These are phyloP conservation scores for Capsicum rhomboideum DNA, from an alignment of 257 asterid species.

Conservation along the genomic window DNA sequence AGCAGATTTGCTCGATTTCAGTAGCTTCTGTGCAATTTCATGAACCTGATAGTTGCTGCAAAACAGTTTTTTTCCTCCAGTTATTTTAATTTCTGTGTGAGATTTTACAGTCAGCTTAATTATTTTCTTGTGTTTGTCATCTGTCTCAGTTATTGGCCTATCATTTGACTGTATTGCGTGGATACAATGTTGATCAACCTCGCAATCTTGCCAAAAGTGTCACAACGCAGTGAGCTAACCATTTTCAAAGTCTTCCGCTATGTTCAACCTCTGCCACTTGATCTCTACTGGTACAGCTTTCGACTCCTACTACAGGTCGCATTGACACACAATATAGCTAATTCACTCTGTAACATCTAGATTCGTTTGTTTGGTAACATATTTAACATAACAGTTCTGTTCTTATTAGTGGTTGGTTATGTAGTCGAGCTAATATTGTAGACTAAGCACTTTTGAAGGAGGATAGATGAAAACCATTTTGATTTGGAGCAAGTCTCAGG, in stretches of 20 bases:
- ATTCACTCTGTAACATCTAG: background rate
- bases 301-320: background rate
- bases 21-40: background rate
- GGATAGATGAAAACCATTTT: background rate
- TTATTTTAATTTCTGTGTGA: background rate
- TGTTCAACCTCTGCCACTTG: background rate
- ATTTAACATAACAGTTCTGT: background rate
- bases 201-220: conserved; percentile 99
- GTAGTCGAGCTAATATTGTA: background rate
- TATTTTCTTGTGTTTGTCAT: background rate
- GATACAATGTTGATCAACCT: conserved; percentile 93
- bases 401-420: background rate
- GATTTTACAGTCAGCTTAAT: background rate
- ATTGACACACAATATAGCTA: background rate
- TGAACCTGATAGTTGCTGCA: background rate
- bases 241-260: background rate
- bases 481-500: background rate
- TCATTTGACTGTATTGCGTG: conserved; percentile 90
- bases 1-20: background rate
- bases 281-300: background rate
- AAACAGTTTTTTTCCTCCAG: background rate
- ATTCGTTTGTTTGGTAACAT: background rate
- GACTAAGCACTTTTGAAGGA: background rate
- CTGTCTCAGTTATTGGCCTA: conserved; percentile 77
- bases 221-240: conserved; percentile 61